Base-by-base conservation (phyloP, 2,329 filamentous ascomycete genomes). In the Penicillium sumatraense region DNA sequence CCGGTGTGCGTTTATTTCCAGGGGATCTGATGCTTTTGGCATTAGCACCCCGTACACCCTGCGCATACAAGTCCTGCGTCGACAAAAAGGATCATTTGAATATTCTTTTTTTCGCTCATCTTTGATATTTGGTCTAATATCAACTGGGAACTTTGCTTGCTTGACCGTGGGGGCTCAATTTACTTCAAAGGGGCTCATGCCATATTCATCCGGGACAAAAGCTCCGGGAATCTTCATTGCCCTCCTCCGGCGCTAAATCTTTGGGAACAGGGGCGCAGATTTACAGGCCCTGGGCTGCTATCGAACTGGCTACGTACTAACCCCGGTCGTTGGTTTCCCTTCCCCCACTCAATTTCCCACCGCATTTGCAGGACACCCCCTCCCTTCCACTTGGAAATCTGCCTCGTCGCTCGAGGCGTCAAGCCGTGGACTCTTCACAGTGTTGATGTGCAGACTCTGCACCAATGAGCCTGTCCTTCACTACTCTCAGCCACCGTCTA, bases 341-440 rank as follows among this genome's bases (percentile, higher is more conserved):
- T 51, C 52, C 49, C 49, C 49, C 49, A 51, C 49, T 38, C 27
- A 49, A 57, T 51, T 62, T 62, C 60, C 62, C 63, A 64, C 63
- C 60, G 61, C 64, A 63, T 63, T 60, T 60, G 62, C 63, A 63
- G 57, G 61, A 31, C n/a, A 21, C 11, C 26, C 27, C 42, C 26
- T 52, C 53, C 31, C 42, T 51, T 48, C 18, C 48, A 26, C 21
- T 59, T 53, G 51, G 57, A 62, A 73, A 58, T 74, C 71, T 73
- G 72, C 72, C 72, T 74, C 70, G 70, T 57, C 65, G 57, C 60
- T 62, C 53, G 58, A 63, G 70, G 65, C 66, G 64, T 70, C 61
- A 65, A 62, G 59, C 57, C 54, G 54, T 61, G 36, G 54, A 61
- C 54, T 68, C 61, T 61, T 63, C 63, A 65, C 56, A 52, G 58